Evolutionary conservation across 2,329 filamentous ascomycete genomes (phyloP).

Genomic region (Huntiella bhutanensis): DNA sequence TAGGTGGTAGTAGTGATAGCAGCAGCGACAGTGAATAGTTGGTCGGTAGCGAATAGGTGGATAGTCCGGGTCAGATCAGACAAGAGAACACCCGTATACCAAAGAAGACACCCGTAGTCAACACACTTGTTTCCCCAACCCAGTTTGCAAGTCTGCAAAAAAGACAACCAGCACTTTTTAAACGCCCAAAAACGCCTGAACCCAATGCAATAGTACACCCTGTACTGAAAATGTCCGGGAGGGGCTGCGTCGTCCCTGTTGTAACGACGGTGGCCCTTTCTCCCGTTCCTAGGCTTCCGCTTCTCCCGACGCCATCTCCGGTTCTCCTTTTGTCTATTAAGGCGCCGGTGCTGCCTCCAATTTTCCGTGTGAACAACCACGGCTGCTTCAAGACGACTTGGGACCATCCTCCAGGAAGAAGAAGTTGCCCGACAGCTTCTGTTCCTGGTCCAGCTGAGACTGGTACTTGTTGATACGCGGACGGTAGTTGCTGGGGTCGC

Average conservation of each 20-base stretch:
- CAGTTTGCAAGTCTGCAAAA: conserved; percentile 3
- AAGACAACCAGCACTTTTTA: conserved; percentile 22
- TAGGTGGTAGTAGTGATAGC: neutral
- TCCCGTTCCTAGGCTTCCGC: neutral
- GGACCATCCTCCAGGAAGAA: conserved; percentile 81
- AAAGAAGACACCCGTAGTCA: too few relatives aligned
- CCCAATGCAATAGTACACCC: conserved; percentile 19
- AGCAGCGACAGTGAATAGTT: neutral
- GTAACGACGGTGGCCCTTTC: conserved; percentile 19
- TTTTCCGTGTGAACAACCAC: conserved; percentile 13
- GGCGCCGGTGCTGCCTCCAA: neutral
- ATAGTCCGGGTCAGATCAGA: too few relatives aligned
- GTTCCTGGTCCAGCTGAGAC: conserved; percentile 92
- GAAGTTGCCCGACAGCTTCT: conserved; percentile 86
- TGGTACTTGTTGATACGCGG: conserved; percentile 97
- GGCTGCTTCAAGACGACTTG: conserved; percentile 33
- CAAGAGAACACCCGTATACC: too few relatives aligned
- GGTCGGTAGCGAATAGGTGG: neutral
- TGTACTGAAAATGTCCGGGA: conserved; percentile 9
- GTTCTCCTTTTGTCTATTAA: too few relatives aligned
- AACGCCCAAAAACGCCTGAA: conserved; percentile 32
- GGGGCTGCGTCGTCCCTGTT: conserved; percentile 19
- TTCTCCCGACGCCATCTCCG: too few relatives aligned
- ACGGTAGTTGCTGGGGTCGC: conserved; percentile 87
- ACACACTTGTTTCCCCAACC: too few relatives aligned